Evolutionary conservation across 768 basidiomycete species (phyloP).

Genomic region (Clavulina sp.): DNA sequence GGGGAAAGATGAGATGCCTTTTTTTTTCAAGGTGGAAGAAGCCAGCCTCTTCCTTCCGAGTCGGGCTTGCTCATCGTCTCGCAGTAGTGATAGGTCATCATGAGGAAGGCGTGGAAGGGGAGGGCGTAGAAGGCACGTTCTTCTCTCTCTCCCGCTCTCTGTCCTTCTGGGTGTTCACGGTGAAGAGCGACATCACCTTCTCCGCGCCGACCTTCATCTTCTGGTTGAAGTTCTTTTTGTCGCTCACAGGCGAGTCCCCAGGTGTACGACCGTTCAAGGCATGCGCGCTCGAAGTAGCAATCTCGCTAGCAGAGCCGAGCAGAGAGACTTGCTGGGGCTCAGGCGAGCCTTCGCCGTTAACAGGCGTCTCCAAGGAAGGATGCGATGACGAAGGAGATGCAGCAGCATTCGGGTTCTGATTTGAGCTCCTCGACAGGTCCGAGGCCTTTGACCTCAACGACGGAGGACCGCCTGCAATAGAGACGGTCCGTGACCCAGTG

Average conservation of each 20-base stretch:
- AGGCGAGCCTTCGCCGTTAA: slow-evolving; percentile 22
- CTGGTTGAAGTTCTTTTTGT: slow-evolving; percentile 54
- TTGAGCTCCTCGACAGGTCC: slow-evolving; percentile 30
- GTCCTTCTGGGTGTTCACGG: too few relatives aligned
- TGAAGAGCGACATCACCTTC: slow-evolving; percentile 69
- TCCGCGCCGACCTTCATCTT: slow-evolving; percentile 79
- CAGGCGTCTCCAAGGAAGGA: slow-evolving; percentile 54
- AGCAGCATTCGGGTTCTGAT: too few relatives aligned
- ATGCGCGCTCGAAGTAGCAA: slow-evolving; percentile 14
- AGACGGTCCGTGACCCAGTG: slow-evolving; percentile 19
- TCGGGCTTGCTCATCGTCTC: too few relatives aligned
- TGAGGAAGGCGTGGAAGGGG: too few relatives aligned
- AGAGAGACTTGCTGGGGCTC: neutral
- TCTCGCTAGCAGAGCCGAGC: slow-evolving; percentile 5
- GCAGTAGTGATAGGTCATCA: too few relatives aligned
- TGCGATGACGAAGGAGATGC: slow-evolving; percentile 50
- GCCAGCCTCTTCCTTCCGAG: too few relatives aligned
- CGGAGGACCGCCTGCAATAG: slow-evolving; percentile 38
- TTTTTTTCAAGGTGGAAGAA: too few relatives aligned
- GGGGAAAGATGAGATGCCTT: too few relatives aligned
- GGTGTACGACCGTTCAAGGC: slow-evolving; percentile 10
- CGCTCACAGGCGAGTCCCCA: slow-evolving; percentile 16
- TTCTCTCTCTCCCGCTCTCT: too few relatives aligned
- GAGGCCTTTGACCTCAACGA: slow-evolving; percentile 73
- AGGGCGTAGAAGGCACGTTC: too few relatives aligned